A percentile compares a stretch with the other conserved stretches of the same genome.
phyloP scores from a whole-genome alignment of 1,284 basidiomycete genomes.

The Rugosomyces carneus region DNA sequence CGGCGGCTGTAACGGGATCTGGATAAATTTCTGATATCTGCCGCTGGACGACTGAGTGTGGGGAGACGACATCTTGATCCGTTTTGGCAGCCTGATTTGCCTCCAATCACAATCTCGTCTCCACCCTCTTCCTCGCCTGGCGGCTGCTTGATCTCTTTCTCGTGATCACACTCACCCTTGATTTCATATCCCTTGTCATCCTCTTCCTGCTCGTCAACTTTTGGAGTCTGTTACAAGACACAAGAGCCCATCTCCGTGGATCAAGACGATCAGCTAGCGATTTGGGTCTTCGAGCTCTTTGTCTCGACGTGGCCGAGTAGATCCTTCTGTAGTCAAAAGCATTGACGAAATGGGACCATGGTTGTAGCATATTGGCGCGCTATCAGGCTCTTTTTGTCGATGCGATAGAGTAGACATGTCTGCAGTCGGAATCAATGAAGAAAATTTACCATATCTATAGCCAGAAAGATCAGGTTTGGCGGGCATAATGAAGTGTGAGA shows the following conservation, averaged over 20 bases:
- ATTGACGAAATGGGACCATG: no score
- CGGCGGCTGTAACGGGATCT: constrained; percentile 91
- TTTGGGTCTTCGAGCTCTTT: no score
- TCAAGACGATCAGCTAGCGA: constrained; percentile 90
- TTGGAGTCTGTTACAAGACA: constrained; percentile 77
- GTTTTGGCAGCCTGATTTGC: constrained; percentile 48
- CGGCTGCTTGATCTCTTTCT: constrained; percentile 59
- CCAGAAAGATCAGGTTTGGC: constrained; percentile 70
- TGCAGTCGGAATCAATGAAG: constrained; percentile 81
- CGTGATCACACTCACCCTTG: constrained; percentile 72
- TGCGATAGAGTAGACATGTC: constrained; percentile 71
- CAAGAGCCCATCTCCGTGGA: constrained; percentile 93
- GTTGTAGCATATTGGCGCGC: constrained; percentile 91
- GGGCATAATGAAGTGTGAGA: constrained; percentile 15
- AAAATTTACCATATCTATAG: constrained; percentile 89
- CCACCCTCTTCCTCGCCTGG: constrained; percentile 43
- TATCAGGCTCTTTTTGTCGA: constrained; percentile 92
- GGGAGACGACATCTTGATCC: constrained; percentile 80
- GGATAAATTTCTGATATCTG: constrained; percentile 88
- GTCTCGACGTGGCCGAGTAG: no score
- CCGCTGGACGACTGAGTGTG: constrained; percentile 91
- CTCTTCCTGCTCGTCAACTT: constrained; percentile 89
- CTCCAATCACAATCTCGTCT: constrained; percentile 73
- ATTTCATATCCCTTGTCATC: constrained; percentile 84
- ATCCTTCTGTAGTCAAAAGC: no score